Base-by-base conservation (phyloP, 176 grass and related monocot species). In the Rhynchospora breviuscula region DNA sequence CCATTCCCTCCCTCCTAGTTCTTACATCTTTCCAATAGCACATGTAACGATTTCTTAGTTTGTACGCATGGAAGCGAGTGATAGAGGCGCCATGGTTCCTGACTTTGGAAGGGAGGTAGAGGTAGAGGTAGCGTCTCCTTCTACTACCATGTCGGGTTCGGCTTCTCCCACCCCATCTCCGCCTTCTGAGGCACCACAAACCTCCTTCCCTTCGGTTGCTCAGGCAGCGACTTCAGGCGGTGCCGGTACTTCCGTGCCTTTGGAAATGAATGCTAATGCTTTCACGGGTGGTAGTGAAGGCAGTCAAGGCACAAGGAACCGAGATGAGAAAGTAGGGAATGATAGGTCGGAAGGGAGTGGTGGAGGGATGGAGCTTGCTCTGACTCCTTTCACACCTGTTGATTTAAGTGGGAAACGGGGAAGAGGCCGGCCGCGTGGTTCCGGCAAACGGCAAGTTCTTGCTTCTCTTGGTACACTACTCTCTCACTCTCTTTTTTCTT, bases 361-460 rank as follows among this genome's bases (percentile, higher is more conserved):
- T 49, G 86, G 58, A 54, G 51, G 66, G n/a, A 75, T 74, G 79
- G 74, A 82, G 82, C 72, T 85, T 51, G 85, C 63, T 70, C 26
- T 73, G 5, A 88, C 14, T 29, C 90, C 83, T 21, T 56, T 80
- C 35, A 84, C 83, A 47, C 84, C 87, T 1, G 81, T 31, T 49
- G 83, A 73, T 78, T 63, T 85, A 26, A 87, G 82, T 81, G 85
- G 84, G 45, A 92, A 89, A 4, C 84, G 89, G 62, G 88, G 96
- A 18, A 87, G 89, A 79, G 96, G 96, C 19, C 89, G 93, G 59
- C 96, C 96, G 15, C 84, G 78, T 15, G 96, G 96, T 18, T 95
- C 92, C 53, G 96, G 96, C 78, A 93, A 87, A 83, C 89, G 93
- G 45, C 96, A 98, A 91, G 86, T 98, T 82, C 93, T 98, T 33